Evolutionary conservation across 1,284 basidiomycete genomes (phyloP), one percentile per base, ranked within the genome.

Genomic region (Rhodotorula sp.): DNA sequence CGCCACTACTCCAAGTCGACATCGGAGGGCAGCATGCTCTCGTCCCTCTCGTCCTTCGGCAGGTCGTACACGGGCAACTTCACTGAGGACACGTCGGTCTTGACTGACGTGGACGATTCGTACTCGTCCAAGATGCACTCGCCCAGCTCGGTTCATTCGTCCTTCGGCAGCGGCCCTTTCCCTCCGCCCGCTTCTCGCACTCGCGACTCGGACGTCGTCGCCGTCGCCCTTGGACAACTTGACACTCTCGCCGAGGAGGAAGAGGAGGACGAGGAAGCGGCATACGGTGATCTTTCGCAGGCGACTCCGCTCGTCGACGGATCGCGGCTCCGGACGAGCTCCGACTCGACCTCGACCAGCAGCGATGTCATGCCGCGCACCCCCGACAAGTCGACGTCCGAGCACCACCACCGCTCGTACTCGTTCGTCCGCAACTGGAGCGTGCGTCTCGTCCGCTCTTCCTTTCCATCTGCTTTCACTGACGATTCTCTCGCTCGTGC

Each of bases 181-280:
- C 59, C 64, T 15, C 64, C 59, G 8, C 37, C 59, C 6, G 26
- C 62, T 1, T 57, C 69, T 30, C 64, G 60, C 28, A 59, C 56
- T 9, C 68, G 65, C 31, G 67, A 71, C 37, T 59, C 59, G 30
- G 70, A 70, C 30, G 61, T 62, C 50, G 61, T 58, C n/a, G 72
- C 65, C 40, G 64, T 68, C 51, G 64, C 73, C 46, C 61, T 73
- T 66, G 59, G 67, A 18, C 62, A 66, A 26, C 65, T 78, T 62
- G 74, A 77, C 44, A 77, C 76, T 4, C 72, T 78, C 24, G 72
- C 74, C 30, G 77, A 78, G 56, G 77, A 77, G 65, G 77, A 78
- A 11, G 77, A 78, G 62, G 77, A 78, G 52, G 76, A 76, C n/a
- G 68, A 68, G 26, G 70, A 69, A 20, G 65, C 60, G n/a, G n/a